These are phyloP conservation scores for Microdochium paspali DNA, from an alignment of 2,329 filamentous ascomycete species.

Conservation along the genomic window DNA sequence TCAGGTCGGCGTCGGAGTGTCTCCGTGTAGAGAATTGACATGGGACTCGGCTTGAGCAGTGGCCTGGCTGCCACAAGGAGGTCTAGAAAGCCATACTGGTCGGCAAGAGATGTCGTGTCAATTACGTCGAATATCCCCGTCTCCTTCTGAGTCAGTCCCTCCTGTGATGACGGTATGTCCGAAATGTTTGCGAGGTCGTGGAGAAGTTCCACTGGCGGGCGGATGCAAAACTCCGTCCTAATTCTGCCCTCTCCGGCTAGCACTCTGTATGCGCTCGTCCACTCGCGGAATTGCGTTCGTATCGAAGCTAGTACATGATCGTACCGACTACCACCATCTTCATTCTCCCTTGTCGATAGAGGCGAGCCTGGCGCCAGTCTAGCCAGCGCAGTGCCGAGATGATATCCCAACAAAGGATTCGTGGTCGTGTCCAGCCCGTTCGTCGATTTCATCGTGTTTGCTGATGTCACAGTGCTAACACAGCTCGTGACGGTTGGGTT, in stretches of 20 bases:
- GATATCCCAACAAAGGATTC: slow-evolving; percentile 45
- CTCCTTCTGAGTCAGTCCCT: neutral
- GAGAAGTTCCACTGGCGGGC: slow-evolving; percentile 4
- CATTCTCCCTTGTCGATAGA: slow-evolving; percentile 14
- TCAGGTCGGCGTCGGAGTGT: slow-evolving; percentile 17
- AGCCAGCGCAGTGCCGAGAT: slow-evolving; percentile 39
- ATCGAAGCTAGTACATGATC: slow-evolving; percentile 22
- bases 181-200: neutral
- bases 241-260: slow-evolving; percentile 14
- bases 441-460: slow-evolving; percentile 8
- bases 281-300: slow-evolving; percentile 33
- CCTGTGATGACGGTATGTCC: too few species aligned
- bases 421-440: slow-evolving; percentile 33
- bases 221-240: slow-evolving; percentile 33
- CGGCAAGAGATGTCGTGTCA: slow-evolving; percentile 40
- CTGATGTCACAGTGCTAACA: neutral
- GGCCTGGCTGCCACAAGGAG: slow-evolving; percentile 34
- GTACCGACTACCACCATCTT: slow-evolving; percentile 5
- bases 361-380: slow-evolving; percentile 28
- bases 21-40: slow-evolving; percentile 40
- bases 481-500: neutral
- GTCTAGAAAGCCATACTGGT: slow-evolving; percentile 33
- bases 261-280: slow-evolving; percentile 30
- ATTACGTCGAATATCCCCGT: slow-evolving; percentile 46
- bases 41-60: slow-evolving; percentile 31